Base-by-base conservation (phyloP, 768 basidiomycete genomes). In the Lanmaoa rubissima region DNA sequence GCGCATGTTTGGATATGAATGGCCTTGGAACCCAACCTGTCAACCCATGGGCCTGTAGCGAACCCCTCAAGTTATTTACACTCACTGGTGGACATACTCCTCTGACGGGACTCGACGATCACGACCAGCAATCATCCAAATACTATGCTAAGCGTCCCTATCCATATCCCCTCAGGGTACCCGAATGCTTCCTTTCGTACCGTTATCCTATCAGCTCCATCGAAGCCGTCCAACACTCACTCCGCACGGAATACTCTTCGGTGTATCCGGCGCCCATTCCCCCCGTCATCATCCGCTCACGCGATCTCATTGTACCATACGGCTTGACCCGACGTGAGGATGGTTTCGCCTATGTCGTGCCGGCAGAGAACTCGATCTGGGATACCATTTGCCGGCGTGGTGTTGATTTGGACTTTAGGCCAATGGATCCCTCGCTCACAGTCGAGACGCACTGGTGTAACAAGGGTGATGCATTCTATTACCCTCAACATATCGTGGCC, bases 201-300 rank as follows among this genome's bases (percentile, higher is more conserved):
- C 9, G 3, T 13, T 71, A 58, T 46, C 21, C 63, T 0, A 49
- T 65, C 21, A 24, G 35, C 10, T 13, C 48, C 24, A 44, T 70
- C 16, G n/a, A 53, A 21, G 19, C 16, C 17, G 26, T 70, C 12
- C 69, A 57, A 26, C 12, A 12, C 1, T 53, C 51, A 5, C 51
- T 71, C 12, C 8, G 8, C n/a, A 11, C 1, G 2, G 21, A 51
- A 17, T 65, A 59, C 59, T 26, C 3, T 19, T 35, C 13, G 4
- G 65, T 62, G 0, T 56, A 34, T 48, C 70, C 65, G 6, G 0
- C 36, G 1, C 70, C 69, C 3, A 61, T 70, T 5, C 70, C 66
- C 0, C 51, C 57, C 7, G 46, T 70, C 26, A 54, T 72, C 6
- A 26, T 70, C 40, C 61, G 60, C 9, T 10, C 19, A 4, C 13